Conservation (phyloP, 2,329 filamentous ascomycete species). For the Periconia sp. region DNA sequence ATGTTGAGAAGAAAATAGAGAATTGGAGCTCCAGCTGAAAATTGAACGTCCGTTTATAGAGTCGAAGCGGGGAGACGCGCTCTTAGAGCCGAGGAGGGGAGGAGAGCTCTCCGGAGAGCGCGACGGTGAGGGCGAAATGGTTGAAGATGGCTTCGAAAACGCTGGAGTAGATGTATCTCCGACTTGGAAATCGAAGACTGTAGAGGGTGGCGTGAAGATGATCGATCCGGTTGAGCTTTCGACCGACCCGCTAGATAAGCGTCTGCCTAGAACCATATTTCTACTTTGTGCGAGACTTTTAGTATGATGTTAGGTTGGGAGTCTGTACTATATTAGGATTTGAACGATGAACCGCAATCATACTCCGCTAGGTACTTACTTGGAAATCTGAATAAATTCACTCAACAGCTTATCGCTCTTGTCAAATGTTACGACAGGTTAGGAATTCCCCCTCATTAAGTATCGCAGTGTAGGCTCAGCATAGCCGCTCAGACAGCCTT, state of each 20-base stretch:
- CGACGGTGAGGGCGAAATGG: neutral
- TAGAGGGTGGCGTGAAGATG: neutral
- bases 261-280: neutral
- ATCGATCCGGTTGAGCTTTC: neutral
- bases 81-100: no score
- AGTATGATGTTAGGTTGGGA: no score
- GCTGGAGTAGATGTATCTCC: neutral
- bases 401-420: no score
- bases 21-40: no score
- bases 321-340: no score
- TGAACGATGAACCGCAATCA: no score
- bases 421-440: neutral
- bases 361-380: no score
- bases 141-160: neutral
- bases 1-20: no score
- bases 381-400: no score
- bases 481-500: neutral
- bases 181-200: neutral
- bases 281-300: no score
- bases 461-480: neutral
- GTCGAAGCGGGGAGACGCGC: no score
- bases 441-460: neutral
- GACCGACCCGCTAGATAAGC: neutral
- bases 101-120: neutral
- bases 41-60: no score